These are phyloP conservation scores for Coniochaeta hoffmannii DNA, from an alignment of 2,329 filamentous ascomycete genomes.

Conservation along the genomic window DNA sequence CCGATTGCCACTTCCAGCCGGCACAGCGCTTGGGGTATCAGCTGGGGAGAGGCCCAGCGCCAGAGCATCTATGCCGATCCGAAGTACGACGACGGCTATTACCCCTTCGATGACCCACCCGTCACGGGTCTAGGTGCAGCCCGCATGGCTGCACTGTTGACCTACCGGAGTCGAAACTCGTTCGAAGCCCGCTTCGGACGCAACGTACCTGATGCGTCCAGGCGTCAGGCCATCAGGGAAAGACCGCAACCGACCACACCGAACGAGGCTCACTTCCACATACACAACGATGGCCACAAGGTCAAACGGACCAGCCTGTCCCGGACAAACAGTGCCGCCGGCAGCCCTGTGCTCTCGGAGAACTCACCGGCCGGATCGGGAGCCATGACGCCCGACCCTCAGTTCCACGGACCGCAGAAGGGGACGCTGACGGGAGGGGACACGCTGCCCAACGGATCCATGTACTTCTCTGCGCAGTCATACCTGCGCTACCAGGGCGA, in stretches of 20 bases:
- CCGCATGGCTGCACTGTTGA: slow-evolving; percentile 92
- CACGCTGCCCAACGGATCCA: slow-evolving; percentile 46
- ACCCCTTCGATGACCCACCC: slow-evolving; percentile 79
- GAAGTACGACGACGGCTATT: slow-evolving; percentile 97
- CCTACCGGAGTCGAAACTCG: slow-evolving; percentile 92
- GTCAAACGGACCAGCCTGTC: slow-evolving; percentile 47
- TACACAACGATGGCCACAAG: slow-evolving; percentile 76
- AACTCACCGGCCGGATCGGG: neutral
- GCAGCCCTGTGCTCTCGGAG: slow-evolving; percentile 9
- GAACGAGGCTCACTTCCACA: slow-evolving; percentile 67
- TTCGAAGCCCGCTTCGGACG: slow-evolving; percentile 94
- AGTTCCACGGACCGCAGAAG: slow-evolving; percentile 60
- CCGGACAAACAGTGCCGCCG: slow-evolving; percentile 30
- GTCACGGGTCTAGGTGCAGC: slow-evolving; percentile 82
- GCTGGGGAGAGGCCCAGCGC: slow-evolving; percentile 81
- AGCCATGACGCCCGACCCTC: slow-evolving; percentile 42
- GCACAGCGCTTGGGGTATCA: slow-evolving; percentile 86
- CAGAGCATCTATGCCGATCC: slow-evolving; percentile 97
- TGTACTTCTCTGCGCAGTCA: slow-evolving; percentile 97
- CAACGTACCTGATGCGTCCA: slow-evolving; percentile 81
- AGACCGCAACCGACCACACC: slow-evolving; percentile 52
- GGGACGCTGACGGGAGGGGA: slow-evolving; percentile 45
- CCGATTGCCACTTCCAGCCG: slow-evolving; percentile 79
- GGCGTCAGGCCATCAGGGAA: slow-evolving; percentile 75
- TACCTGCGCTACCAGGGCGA: slow-evolving; percentile 94